Percentiles rank a stretch among this genome's conserved stretches.
Conservation (phyloP, 495 filamentous ascomycete species). For the Podospora pseudocomata region DNA sequence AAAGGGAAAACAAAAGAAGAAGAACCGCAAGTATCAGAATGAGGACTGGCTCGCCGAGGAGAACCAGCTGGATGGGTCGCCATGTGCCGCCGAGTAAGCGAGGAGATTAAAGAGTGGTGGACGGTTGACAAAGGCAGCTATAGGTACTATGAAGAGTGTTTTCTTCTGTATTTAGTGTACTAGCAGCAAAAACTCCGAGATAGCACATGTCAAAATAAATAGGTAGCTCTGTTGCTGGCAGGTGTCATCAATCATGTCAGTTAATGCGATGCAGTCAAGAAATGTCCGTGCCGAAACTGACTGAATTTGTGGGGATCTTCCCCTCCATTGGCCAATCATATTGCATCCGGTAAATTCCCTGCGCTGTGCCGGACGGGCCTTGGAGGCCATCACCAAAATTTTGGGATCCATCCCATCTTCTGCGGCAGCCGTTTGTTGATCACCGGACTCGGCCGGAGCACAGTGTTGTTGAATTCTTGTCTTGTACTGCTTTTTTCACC, state of each 20-base stretch:
- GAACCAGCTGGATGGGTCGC: not conserved
- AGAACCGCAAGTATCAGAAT: not conserved
- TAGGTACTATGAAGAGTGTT: not conserved
- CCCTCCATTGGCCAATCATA: constrained; percentile 22
- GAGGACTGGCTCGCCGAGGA: not conserved
- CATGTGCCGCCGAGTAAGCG: not conserved
- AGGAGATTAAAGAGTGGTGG: no score
- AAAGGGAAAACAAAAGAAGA: not conserved
- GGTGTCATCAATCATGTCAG: not conserved
- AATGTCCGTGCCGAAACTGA: not conserved
- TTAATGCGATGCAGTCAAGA: not conserved
- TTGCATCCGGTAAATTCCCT: constrained; percentile 9
- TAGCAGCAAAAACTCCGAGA: not conserved
- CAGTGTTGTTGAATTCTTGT: not conserved
- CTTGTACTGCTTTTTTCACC: not conserved
- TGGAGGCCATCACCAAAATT: constrained; percentile 25
- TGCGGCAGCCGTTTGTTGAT: constrained; percentile 10
- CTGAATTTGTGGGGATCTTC: not conserved
- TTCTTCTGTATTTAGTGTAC: not conserved
- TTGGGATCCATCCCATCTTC: constrained; percentile 14
- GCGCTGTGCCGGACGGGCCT: constrained; percentile 1
- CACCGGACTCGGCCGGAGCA: constrained; percentile 24
- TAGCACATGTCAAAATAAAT: no score
- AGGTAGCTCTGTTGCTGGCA: no score
- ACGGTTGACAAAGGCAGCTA: not conserved